Conservation (phyloP, 768 basidiomycete species). For the Vararia minispora region DNA sequence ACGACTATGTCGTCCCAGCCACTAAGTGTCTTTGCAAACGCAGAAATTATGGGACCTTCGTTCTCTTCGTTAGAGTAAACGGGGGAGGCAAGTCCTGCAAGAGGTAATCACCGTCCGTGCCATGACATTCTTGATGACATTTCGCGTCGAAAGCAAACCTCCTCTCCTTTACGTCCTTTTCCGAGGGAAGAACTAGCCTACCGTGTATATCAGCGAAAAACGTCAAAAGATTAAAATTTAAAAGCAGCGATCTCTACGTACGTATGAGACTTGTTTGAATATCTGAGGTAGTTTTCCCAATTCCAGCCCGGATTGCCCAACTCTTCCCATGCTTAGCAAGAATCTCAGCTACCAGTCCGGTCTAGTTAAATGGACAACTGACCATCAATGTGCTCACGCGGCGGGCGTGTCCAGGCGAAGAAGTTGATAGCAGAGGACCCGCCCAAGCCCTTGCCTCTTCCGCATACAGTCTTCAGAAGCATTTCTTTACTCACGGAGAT, state of each 20-base stretch:
- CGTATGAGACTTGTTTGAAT: constrained; percentile 14
- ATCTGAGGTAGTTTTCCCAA: constrained; percentile 14
- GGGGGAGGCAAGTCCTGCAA: no score
- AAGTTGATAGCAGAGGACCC: constrained; percentile 14
- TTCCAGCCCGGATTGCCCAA: constrained; percentile 21
- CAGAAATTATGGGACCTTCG: no score
- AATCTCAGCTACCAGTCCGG: no score
- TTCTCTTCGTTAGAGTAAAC: no score
- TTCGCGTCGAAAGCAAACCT: constrained; percentile 3
- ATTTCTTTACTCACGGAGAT: no score
- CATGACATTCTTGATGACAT: constrained; percentile 5
- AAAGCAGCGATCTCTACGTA: background rate
- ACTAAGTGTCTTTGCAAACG: no score
- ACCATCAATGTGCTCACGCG: constrained; percentile 15
- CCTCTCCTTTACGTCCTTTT: constrained; percentile 1
- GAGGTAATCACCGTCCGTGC: constrained; percentile 4
- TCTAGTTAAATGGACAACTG: background rate
- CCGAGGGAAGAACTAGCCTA: constrained; percentile 3
- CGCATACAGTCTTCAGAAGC: no score
- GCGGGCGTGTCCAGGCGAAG: constrained; percentile 13
- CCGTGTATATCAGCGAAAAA: background rate
- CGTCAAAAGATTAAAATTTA: no score
- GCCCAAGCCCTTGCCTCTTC: constrained; percentile 15
- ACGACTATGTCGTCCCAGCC: no score
- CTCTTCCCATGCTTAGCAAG: constrained; percentile 10